phyloP scores from a whole-genome alignment of 352 stramenopile genomes.

The Thalassiosira pacifica region DNA sequence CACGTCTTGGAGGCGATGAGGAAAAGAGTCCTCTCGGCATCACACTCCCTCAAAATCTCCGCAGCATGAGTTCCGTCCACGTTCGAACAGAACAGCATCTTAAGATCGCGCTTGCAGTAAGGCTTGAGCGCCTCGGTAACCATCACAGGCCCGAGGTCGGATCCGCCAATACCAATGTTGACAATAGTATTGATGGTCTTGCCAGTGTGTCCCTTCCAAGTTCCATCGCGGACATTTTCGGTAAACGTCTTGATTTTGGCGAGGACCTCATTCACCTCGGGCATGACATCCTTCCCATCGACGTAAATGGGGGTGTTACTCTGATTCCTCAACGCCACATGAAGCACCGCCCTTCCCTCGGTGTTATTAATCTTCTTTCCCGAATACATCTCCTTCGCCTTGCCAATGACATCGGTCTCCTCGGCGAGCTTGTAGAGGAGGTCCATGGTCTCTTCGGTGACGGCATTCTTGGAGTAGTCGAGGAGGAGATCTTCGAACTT shows the following conservation, averaged over 20 bases:
- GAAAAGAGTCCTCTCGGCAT: constrained; percentile 95
- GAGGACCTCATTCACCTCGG: constrained; percentile 78
- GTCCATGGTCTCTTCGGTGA: constrained; percentile 88
- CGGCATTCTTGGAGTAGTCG: constrained; percentile 90
- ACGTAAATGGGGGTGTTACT: constrained; percentile 88
- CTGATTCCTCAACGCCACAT: constrained; percentile 94
- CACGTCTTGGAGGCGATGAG: constrained; percentile 98
- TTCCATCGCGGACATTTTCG: constrained; percentile 90
- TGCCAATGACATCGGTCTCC: constrained; percentile 78
- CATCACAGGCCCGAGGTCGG: constrained; percentile 98
- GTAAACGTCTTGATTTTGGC: constrained; percentile 93
- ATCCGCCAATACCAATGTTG: constrained; percentile 97
- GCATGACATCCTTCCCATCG: constrained; percentile 95
- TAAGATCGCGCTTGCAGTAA: constrained; percentile 88
- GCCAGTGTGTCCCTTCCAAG: constrained; percentile 90
- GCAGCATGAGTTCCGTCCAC: constrained; percentile 97
- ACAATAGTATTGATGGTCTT: constrained; percentile 95
- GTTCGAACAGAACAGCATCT: constrained; percentile 95
- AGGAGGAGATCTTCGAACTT: constrained; percentile 89
- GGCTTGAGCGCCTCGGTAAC: constrained; percentile 93
- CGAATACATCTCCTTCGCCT: constrained; percentile 90
- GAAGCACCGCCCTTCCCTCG: constrained; percentile 95
- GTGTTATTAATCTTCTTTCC: constrained; percentile 97
- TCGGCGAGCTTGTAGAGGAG: constrained; percentile 81
- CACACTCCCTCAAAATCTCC: constrained; percentile 91